phyloP scores from a whole-genome alignment of 106 monocot genomes.

The Acanthochlamys bracteata region DNA sequence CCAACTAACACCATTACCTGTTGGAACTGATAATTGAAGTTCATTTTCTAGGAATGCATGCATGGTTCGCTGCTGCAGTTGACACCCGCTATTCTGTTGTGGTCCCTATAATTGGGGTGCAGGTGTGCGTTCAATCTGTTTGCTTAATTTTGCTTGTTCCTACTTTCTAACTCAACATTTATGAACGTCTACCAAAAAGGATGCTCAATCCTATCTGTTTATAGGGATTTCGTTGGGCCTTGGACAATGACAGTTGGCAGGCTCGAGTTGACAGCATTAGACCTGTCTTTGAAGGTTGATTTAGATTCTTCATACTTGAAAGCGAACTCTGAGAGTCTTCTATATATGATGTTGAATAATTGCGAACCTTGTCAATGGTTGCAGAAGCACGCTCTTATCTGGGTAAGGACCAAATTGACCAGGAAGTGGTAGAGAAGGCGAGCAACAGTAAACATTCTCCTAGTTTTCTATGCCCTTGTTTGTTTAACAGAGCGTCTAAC shows the following conservation, averaged over 20 bases:
- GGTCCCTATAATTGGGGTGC: slow-evolving; percentile 92
- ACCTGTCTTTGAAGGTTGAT: slow-evolving; percentile 83
- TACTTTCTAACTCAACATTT: neutral
- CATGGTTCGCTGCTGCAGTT: slow-evolving; percentile 88
- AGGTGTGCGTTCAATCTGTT: slow-evolving; percentile 37
- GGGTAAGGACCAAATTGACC: slow-evolving; percentile 65
- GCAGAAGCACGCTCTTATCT: slow-evolving; percentile 76
- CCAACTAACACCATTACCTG: neutral
- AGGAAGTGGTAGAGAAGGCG: slow-evolving; percentile 85
- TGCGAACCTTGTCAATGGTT: slow-evolving; percentile 1
- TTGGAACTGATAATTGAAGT: slow-evolving; percentile 4
- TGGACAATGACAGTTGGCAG: slow-evolving; percentile 85
- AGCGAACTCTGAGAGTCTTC: neutral
- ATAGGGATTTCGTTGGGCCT: slow-evolving; percentile 88
- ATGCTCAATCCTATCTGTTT: neutral
- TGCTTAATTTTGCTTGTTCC: neutral
- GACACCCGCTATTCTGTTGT: slow-evolving; percentile 78
- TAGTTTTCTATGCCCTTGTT: neutral
- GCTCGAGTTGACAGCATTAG: slow-evolving; percentile 82
- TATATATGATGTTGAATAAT: neutral
- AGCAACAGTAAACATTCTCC: neutral
- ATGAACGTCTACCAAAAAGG: neutral
- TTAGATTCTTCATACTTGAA: neutral
- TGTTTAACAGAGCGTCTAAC: neutral
- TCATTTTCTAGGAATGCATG: slow-evolving; percentile 83